A percentile compares a stretch with the other conserved stretches of the same genome.
Conservation (phyloP, 1,139 yeast species). For the Suhomyces bokatorum region DNA sequence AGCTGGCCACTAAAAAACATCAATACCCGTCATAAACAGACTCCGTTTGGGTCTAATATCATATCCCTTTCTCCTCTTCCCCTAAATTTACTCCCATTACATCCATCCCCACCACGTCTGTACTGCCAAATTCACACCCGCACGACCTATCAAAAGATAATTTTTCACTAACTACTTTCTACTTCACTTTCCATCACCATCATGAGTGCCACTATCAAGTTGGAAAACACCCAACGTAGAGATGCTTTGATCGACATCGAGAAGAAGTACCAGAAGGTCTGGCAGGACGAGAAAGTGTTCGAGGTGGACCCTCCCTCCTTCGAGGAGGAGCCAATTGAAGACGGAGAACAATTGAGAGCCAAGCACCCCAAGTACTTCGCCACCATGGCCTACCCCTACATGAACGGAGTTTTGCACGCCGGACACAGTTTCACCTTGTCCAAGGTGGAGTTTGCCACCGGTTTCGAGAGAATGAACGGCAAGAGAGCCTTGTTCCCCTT, state of each 20-base stretch:
- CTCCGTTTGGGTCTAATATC: no score
- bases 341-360: slow-evolving; percentile 69
- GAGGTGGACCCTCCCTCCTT: slow-evolving; percentile 85
- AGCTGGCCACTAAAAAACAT: no score
- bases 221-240: slow-evolving; percentile 78
- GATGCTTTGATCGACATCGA: slow-evolving; percentile 90
- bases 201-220: slow-evolving; percentile 48
- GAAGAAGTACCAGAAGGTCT: slow-evolving; percentile 79
- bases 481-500: slow-evolving; percentile 91
- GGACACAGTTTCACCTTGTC: slow-evolving; percentile 97
- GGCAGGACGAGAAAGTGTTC: slow-evolving; percentile 84
- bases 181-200: slow-evolving; percentile 4
- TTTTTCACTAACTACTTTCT: slow-evolving; percentile 3
- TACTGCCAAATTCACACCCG: background rate
- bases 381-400: slow-evolving; percentile 98
- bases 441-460: slow-evolving; percentile 90
- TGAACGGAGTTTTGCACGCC: slow-evolving; percentile 98
- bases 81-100: no score
- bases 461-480: slow-evolving; percentile 94
- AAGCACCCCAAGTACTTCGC: slow-evolving; percentile 85
- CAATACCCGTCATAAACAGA: no score
- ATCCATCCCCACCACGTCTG: no score
- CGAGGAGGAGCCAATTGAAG: slow-evolving; percentile 60
- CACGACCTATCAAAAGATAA: slow-evolving; percentile 7
- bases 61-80: no score